These are phyloP conservation scores for Sporisorium iseilematis-ciliati DNA, from an alignment of 1,284 basidiomycete species.

Conservation along the genomic window DNA sequence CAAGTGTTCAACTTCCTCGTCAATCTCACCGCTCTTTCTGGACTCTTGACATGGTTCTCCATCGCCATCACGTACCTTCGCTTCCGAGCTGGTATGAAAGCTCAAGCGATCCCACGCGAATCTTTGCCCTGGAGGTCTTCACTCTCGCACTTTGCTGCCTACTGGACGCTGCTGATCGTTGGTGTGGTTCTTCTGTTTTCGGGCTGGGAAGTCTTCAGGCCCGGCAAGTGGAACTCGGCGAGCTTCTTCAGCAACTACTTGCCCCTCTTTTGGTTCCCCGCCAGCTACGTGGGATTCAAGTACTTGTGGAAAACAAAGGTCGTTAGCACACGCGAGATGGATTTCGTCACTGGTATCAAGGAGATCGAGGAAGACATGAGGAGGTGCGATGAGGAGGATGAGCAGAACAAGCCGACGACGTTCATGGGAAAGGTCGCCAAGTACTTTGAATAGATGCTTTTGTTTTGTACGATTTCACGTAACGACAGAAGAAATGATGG, in stretches of 20 bases:
- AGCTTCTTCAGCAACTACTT: constrained; percentile 82
- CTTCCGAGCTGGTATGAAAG: constrained; percentile 77
- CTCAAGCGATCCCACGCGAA: constrained; percentile 75
- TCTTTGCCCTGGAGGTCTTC: constrained; percentile 72
- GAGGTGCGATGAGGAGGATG: constrained; percentile 29
- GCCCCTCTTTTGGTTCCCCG: constrained; percentile 79
- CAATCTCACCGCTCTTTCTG: constrained; percentile 77
- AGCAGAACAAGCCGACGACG: constrained; percentile 17
- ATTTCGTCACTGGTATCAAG: constrained; percentile 75
- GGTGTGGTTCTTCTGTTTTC: constrained; percentile 54
- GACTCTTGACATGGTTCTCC: constrained; percentile 84
- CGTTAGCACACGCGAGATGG: constrained; percentile 36
- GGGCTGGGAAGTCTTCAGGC: constrained; percentile 70
- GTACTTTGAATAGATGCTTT: constrained; percentile 14
- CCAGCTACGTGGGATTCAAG: constrained; percentile 76
- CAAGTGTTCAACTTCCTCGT: constrained; percentile 75
- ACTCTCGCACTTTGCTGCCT: constrained; percentile 62
- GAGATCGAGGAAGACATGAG: constrained; percentile 50
- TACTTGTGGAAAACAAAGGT: constrained; percentile 72
- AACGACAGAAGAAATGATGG: too few relatives aligned
- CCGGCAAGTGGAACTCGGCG: constrained; percentile 70
- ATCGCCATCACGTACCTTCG: constrained; percentile 81
- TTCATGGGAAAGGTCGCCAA: constrained; percentile 19
- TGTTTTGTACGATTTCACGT: too few relatives aligned
- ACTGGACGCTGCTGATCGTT: constrained; percentile 37